Conservation (phyloP, 805 yeast species). For the Candida xyloterini region DNA sequence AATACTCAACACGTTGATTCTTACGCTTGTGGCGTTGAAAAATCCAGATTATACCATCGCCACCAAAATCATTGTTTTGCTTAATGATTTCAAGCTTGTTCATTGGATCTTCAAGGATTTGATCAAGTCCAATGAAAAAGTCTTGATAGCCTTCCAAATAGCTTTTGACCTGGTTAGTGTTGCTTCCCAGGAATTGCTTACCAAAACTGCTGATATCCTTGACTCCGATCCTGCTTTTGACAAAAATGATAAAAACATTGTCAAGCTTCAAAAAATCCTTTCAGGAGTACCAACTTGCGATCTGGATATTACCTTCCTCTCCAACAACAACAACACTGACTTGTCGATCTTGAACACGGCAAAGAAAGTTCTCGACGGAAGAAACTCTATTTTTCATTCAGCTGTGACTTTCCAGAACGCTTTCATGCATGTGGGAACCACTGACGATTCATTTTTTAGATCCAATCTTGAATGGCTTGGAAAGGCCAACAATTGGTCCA, state of each 20-base stretch:
- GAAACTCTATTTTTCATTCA: constrained; percentile 90
- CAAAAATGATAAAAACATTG: constrained; percentile 27
- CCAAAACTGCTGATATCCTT: constrained; percentile 45
- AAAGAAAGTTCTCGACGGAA: constrained; percentile 78
- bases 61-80: constrained; percentile 82
- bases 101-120: constrained; percentile 62
- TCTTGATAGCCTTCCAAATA: constrained; percentile 77
- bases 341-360: constrained; percentile 75
- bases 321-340: constrained; percentile 86
- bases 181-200: constrained; percentile 85
- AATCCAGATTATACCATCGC: constrained; percentile 79
- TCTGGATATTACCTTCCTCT: constrained; percentile 81
- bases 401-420: constrained; percentile 96
- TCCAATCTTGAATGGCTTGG: constrained; percentile 93
- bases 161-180: constrained; percentile 92
- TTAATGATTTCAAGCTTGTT: constrained; percentile 75
- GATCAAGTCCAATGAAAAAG: constrained; percentile 39
- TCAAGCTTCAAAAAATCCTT: constrained; percentile 63
- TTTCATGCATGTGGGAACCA: constrained; percentile 92
- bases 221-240: constrained; percentile 29
- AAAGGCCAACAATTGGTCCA: constrained; percentile 98
- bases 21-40: constrained; percentile 52
- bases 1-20: constrained; percentile 61
- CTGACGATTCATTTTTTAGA: constrained; percentile 89
- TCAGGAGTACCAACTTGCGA: constrained; percentile 95